Evolutionary conservation across 768 basidiomycete genomes (phyloP).

Genomic region (Kwoniella newhampshirensis): DNA sequence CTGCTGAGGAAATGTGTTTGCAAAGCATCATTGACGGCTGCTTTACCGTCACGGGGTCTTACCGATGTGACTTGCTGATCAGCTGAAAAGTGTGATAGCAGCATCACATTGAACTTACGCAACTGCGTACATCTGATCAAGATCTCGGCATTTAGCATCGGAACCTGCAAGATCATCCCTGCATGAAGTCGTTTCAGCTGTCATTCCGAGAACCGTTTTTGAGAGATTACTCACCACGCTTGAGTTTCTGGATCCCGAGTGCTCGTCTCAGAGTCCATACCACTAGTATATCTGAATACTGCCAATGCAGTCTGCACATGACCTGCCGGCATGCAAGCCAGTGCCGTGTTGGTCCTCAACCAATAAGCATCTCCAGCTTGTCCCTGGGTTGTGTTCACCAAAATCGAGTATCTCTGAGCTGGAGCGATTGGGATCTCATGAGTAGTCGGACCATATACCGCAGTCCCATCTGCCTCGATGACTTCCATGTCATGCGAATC

Average conservation of each 20-base stretch:
- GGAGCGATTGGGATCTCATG: slow-evolving; percentile 29
- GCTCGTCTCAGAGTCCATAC: not conserved
- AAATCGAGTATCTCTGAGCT: slow-evolving; percentile 35
- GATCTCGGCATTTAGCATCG: slow-evolving; percentile 19
- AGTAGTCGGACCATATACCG: slow-evolving; percentile 16
- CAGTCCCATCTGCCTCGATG: slow-evolving; percentile 36
- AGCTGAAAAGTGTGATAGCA: too few species aligned
- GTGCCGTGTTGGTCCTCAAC: slow-evolving; percentile 17
- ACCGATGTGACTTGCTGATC: too few species aligned
- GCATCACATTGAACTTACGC: too few species aligned
- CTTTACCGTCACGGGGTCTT: slow-evolving; percentile 22
- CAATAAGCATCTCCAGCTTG: slow-evolving; percentile 29
- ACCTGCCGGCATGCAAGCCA: slow-evolving; percentile 15
- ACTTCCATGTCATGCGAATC: slow-evolving; percentile 25
- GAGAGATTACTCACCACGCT: slow-evolving; percentile 31
- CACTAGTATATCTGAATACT: slow-evolving; percentile 28
- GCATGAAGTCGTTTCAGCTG: too few species aligned
- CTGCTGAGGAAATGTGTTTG: slow-evolving; percentile 20
- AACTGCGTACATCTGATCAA: slow-evolving; percentile 22
- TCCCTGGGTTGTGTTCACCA: slow-evolving; percentile 31
- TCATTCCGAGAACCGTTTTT: too few species aligned
- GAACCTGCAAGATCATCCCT: slow-evolving; percentile 29
- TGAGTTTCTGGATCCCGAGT: slow-evolving; percentile 7
- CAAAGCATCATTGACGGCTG: slow-evolving; percentile 7
- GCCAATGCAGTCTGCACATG: slow-evolving; percentile 15